Percentiles rank a stretch among this genome's conserved stretches.
These are phyloP conservation scores for Hypoxylon trugodes DNA, from an alignment of 495 filamentous ascomycete species.

Conservation along the genomic window DNA sequence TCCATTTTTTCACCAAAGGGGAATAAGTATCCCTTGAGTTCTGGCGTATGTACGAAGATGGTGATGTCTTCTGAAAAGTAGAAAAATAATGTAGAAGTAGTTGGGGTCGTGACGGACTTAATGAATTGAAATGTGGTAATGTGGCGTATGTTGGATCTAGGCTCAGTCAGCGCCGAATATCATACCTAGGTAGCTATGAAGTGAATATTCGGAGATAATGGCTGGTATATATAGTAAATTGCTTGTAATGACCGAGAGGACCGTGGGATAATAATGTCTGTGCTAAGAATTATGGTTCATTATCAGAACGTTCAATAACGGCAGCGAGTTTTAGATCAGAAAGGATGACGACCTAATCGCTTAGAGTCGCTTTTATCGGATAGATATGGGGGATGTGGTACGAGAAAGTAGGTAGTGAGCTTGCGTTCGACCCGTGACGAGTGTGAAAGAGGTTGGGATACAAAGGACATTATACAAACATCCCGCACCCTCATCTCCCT, in stretches of 20 bases:
- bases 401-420: constrained; percentile 28
- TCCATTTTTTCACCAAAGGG: constrained; percentile 24
- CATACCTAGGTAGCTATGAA: not conserved
- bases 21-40: not conserved
- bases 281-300: no score
- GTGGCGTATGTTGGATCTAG: constrained; percentile 1
- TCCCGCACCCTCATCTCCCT: constrained; percentile 4
- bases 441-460: constrained; percentile 22
- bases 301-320: no score
- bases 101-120: not conserved
- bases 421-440: constrained; percentile 23
- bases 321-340: no score
- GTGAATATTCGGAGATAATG: no score
- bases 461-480: no score
- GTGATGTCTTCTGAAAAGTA: no score
- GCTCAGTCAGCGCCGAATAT: constrained; percentile 1
- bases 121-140: not conserved
- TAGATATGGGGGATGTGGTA: constrained; percentile 2
- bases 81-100: not conserved
- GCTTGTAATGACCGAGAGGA: no score
- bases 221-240: no score
- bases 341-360: no score
- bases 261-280: no score
- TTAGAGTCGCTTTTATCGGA: constrained; percentile 8
- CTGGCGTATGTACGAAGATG: not conserved